Percentiles rank a stretch among this genome's conserved stretches.
phyloP scores from a whole-genome alignment of 2,329 filamentous ascomycete species.

The Xylariaceae sp. region DNA sequence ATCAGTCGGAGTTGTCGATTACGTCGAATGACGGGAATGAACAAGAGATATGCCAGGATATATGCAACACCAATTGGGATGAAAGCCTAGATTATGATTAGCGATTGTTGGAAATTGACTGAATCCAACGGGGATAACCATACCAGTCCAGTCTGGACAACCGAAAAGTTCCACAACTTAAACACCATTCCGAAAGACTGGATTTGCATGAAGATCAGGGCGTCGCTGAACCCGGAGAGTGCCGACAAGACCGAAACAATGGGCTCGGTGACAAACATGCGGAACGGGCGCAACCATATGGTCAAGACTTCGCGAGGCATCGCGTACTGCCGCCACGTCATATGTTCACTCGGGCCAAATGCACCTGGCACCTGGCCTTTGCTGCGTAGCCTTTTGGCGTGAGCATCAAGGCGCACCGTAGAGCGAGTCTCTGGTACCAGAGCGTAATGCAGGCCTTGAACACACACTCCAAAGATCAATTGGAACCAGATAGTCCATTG shows the following conservation, averaged over 20 bases:
- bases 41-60: conserved; percentile 51
- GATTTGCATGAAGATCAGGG: conserved; percentile 62
- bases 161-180: conserved; percentile 51
- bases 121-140: conserved; percentile 1
- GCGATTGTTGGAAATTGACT: not conserved
- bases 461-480: conserved; percentile 49
- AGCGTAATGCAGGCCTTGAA: conserved; percentile 49
- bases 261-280: conserved; percentile 56
- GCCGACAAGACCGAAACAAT: conserved; percentile 56
- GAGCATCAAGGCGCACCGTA: conserved; percentile 50
- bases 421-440: conserved; percentile 55
- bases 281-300: conserved; percentile 57
- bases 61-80: conserved; percentile 48
- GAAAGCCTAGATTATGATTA: conserved; percentile 33
- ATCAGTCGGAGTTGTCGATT: conserved; percentile 38
- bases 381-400: conserved; percentile 50
- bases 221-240: conserved; percentile 57
- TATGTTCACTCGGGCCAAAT: conserved; percentile 45
- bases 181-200: conserved; percentile 57
- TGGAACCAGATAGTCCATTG: conserved; percentile 60
- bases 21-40: conserved; percentile 44
- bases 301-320: conserved; percentile 38
- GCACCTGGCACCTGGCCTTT: conserved; percentile 39
- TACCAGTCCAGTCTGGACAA: conserved; percentile 28
- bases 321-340: conserved; percentile 32